Percentiles rank a stretch among this genome's conserved stretches.
Conservation (phyloP, 176 grass and related monocot genomes). For the Oryza longistaminata region DNA sequence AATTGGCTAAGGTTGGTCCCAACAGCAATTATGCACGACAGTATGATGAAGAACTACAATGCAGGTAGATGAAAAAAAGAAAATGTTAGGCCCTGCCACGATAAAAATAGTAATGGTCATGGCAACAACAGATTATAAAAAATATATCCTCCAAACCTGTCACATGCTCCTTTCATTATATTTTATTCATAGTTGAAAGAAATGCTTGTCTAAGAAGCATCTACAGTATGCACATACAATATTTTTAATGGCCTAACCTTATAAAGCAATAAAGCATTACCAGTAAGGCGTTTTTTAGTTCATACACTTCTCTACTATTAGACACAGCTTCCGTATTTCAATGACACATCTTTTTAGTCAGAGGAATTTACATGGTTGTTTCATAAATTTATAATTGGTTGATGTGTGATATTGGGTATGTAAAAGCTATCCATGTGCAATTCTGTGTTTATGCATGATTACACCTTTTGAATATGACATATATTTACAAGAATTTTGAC, state of each 20-base stretch:
- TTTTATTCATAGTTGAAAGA: not conserved
- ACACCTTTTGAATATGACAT: not conserved
- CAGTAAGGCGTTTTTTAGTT: not conserved
- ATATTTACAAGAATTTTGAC: not conserved
- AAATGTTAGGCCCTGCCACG: not conserved
- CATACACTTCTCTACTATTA: not conserved
- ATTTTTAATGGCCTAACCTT: no score
- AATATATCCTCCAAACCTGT: not conserved
- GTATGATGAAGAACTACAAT: not conserved
- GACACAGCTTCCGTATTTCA: not conserved
- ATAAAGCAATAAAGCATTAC: no score
- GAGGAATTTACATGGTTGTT: not conserved
- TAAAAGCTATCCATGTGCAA: not conserved
- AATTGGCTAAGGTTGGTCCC: slow-evolving; percentile 36
- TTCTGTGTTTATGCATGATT: no score
- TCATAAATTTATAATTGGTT: not conserved
- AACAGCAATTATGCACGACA: not conserved
- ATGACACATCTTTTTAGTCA: not conserved
- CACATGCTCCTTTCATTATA: not conserved
- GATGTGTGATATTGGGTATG: not conserved
- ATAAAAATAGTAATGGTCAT: not conserved
- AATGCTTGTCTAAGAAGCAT: not conserved
- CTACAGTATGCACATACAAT: not conserved
- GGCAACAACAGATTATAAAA: not conserved
- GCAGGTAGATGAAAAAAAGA: not conserved